These are phyloP conservation scores for Aspergillus quadricinctus DNA, from an alignment of 2,329 filamentous ascomycete species.

Conservation along the genomic window DNA sequence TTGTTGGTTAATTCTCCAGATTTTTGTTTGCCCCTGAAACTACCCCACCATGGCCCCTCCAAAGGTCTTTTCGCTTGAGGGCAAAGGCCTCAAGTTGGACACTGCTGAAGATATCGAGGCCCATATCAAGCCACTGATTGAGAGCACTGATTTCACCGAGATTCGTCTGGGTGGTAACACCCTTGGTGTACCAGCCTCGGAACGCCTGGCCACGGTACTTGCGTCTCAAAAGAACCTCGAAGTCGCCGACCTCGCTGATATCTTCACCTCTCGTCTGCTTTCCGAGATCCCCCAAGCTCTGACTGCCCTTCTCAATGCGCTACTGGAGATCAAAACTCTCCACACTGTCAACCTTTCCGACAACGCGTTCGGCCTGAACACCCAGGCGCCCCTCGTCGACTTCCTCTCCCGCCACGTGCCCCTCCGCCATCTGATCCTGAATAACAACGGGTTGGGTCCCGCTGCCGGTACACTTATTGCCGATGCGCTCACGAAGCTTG, in stretches of 20 bases:
- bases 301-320: constrained; percentile 75
- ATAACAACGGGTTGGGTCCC: constrained; percentile 96
- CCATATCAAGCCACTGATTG: constrained; percentile 71
- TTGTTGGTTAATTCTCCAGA: constrained; percentile 1
- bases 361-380: constrained; percentile 96
- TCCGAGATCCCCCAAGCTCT: constrained; percentile 91
- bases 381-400: constrained; percentile 83
- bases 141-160: constrained; percentile 68
- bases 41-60: constrained; percentile 49
- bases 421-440: constrained; percentile 89
- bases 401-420: constrained; percentile 87
- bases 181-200: constrained; percentile 80
- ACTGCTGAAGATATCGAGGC: constrained; percentile 80
- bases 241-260: constrained; percentile 86
- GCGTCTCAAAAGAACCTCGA: constrained; percentile 77
- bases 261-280: constrained; percentile 91
- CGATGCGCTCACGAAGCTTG: constrained; percentile 76
- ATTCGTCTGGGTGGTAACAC: constrained; percentile 88
- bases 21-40: constrained; percentile 16
- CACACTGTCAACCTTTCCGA: constrained; percentile 94
- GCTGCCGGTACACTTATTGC: constrained; percentile 85
- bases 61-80: constrained; percentile 78
- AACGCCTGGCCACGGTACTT: constrained; percentile 77
- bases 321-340: constrained; percentile 80
- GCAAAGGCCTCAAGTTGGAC: constrained; percentile 88